Evolutionary conservation across 192 early-diverging fungal genomes (phyloP).

Genomic region (Jimgerdemannia flammicorona): DNA sequence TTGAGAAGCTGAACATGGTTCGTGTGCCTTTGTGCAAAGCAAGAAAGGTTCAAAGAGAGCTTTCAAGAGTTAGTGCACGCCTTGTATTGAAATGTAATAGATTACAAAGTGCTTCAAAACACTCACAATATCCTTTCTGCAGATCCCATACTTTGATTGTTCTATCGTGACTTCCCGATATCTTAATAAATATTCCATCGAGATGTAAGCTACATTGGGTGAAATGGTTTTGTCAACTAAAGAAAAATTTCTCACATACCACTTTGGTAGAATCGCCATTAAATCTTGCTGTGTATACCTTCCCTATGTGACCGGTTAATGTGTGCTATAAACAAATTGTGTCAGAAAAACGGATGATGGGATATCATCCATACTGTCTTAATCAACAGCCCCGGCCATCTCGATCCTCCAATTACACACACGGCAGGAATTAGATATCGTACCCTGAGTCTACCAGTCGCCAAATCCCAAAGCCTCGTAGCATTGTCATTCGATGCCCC

Average conservation of each 20-base stretch:
- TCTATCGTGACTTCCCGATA: conserved; percentile 93
- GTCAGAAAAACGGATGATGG: no score
- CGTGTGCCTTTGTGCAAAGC: conserved; percentile 50
- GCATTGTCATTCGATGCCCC: conserved; percentile 91
- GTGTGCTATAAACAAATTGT: conserved; percentile 60
- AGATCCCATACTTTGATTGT: conserved; percentile 97
- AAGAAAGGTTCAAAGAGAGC: not conserved
- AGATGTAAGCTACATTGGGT: not conserved
- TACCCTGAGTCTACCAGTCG: conserved; percentile 70
- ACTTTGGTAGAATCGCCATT: conserved; percentile 73
- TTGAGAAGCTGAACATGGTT: conserved; percentile 91
- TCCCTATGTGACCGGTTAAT: conserved; percentile 91
- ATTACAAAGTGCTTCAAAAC: not conserved
- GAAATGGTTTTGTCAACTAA: conserved; percentile 3
- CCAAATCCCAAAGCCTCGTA: conserved; percentile 80
- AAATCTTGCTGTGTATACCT: conserved; percentile 88
- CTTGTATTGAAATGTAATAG: not conserved
- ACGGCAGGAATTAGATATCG: not conserved
- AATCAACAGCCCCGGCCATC: no score
- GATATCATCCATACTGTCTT: no score
- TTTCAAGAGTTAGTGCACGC: not conserved
- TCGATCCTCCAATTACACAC: no score
- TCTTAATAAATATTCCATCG: conserved; percentile 25
- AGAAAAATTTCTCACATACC: conserved; percentile 34
- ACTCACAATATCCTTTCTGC: conserved; percentile 80